These are phyloP conservation scores for Penicillium chermesinum DNA, from an alignment of 495 filamentous ascomycete species.

Conservation along the genomic window DNA sequence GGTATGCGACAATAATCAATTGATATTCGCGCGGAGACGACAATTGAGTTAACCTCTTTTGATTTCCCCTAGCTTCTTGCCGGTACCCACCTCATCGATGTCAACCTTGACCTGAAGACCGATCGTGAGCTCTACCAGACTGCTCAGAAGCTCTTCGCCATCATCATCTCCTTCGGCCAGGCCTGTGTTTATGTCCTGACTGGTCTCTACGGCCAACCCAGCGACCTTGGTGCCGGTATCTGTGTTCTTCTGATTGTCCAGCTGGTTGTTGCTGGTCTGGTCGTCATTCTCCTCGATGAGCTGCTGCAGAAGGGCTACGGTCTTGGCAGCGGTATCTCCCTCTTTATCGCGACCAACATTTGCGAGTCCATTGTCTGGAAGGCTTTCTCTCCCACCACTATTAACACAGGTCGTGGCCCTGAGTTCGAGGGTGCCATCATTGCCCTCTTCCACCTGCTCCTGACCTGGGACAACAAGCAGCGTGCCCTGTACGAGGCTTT, in stretches of 20 bases:
- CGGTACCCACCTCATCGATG: slow-evolving; percentile 98
- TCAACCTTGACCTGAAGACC: slow-evolving; percentile 98
- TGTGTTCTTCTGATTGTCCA: slow-evolving; percentile 96
- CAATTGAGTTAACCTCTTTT: slow-evolving; percentile 17
- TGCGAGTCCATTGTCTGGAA: slow-evolving; percentile 99
- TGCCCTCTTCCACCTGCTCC: slow-evolving; percentile 93
- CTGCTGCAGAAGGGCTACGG: slow-evolving; percentile 99
- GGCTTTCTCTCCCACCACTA: slow-evolving; percentile 97
- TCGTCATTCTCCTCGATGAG: slow-evolving; percentile 98
- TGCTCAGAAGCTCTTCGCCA: slow-evolving; percentile 98
- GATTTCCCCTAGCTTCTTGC: slow-evolving; percentile 64
- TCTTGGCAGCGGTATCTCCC: slow-evolving; percentile 94
- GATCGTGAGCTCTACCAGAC: slow-evolving; percentile 99
- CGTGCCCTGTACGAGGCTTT: slow-evolving; percentile 95
- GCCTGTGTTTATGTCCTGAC: slow-evolving; percentile 96
- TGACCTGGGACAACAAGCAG: slow-evolving; percentile 99
- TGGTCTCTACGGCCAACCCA: slow-evolving; percentile 93
- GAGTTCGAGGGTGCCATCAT: slow-evolving; percentile 99
- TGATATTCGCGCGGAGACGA: background rate
- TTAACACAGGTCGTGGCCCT: slow-evolving; percentile 98
- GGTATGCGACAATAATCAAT: slow-evolving; percentile 35
- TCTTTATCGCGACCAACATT: slow-evolving; percentile 99
- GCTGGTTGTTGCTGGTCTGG: slow-evolving; percentile 91
- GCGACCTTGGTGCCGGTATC: slow-evolving; percentile 93
- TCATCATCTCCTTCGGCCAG: slow-evolving; percentile 95